phyloP scores from a whole-genome alignment of 305 asterid genomes.

The Rubia tinctorum region DNA sequence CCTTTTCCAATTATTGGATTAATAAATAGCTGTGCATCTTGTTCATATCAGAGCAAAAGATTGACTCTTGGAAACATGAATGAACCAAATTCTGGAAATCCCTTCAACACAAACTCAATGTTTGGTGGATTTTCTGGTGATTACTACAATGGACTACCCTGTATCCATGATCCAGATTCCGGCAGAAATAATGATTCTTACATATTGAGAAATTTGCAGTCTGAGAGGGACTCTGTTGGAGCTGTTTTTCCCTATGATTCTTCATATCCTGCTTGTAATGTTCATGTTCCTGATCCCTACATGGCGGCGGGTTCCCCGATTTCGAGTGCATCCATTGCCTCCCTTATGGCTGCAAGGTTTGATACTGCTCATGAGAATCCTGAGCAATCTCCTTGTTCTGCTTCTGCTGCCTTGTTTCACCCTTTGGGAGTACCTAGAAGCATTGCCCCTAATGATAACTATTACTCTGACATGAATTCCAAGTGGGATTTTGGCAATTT shows the following conservation, averaged over 20 bases:
- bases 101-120: constrained; percentile 23
- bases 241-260: constrained; percentile 24
- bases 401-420: constrained; percentile 26
- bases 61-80: constrained; percentile 17
- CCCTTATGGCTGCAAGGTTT: constrained; percentile 28
- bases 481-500: constrained; percentile 35
- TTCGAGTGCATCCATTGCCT: constrained; percentile 20
- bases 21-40: background rate
- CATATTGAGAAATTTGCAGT: constrained; percentile 24
- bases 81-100: constrained; percentile 30
- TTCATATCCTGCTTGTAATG: constrained; percentile 24
- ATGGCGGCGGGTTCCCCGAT: constrained; percentile 32
- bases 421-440: constrained; percentile 23
- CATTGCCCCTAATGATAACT: constrained; percentile 18
- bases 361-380: constrained; percentile 25
- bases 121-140: constrained; percentile 37
- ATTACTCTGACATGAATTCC: constrained; percentile 20
- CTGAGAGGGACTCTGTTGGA: constrained; percentile 20
- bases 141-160: constrained; percentile 21
- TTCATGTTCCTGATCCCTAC: constrained; percentile 22
- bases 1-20: background rate
- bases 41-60: background rate
- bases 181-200: constrained; percentile 17
- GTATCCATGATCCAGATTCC: constrained; percentile 17
- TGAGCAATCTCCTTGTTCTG: constrained; percentile 19